Evolutionary conservation across 1,139 yeast genomes (phyloP).

Genomic region (Candida frijolesensis): DNA sequence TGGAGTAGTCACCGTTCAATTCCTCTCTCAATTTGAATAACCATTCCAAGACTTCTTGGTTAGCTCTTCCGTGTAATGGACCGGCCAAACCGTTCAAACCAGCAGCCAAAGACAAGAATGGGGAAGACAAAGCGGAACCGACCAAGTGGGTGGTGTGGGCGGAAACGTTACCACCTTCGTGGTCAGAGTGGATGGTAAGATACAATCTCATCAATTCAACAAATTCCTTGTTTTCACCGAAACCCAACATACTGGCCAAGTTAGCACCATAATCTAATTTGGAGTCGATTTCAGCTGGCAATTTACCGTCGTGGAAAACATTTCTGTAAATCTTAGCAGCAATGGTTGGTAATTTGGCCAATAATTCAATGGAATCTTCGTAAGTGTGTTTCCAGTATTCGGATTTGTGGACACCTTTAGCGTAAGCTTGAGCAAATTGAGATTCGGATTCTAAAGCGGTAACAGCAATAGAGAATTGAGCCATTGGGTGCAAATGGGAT

Average conservation of each 20-base stretch:
- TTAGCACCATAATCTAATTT: slow-evolving; percentile 90
- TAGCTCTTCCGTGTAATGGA: slow-evolving; percentile 97
- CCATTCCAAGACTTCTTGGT: slow-evolving; percentile 97
- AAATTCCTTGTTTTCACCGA: slow-evolving; percentile 76
- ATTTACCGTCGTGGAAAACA: slow-evolving; percentile 83
- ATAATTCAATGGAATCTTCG: slow-evolving; percentile 85
- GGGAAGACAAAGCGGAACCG: slow-evolving; percentile 93
- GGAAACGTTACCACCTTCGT: slow-evolving; percentile 98
- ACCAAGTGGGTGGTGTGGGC: slow-evolving; percentile 98
- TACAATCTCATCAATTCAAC: slow-evolving; percentile 90
- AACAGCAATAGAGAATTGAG: slow-evolving; percentile 91
- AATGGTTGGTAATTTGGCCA: slow-evolving; percentile 89
- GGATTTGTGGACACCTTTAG: slow-evolving; percentile 80
- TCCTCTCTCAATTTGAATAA: slow-evolving; percentile 78
- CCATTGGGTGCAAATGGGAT: slow-evolving; percentile 92
- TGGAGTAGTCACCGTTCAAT: slow-evolving; percentile 71
- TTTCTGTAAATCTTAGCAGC: slow-evolving; percentile 95
- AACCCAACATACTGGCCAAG: slow-evolving; percentile 83
- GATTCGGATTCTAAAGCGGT: slow-evolving; percentile 92
- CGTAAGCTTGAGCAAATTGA: slow-evolving; percentile 88
- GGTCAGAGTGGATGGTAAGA: slow-evolving; percentile 94
- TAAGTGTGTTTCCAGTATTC: slow-evolving; percentile 92
- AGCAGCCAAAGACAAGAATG: slow-evolving; percentile 89
- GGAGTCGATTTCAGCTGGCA: slow-evolving; percentile 64
- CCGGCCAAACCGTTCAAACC: slow-evolving; percentile 98